phyloP scores from a whole-genome alignment of 1,284 basidiomycete genomes.

The Sphagnurus paluster region DNA sequence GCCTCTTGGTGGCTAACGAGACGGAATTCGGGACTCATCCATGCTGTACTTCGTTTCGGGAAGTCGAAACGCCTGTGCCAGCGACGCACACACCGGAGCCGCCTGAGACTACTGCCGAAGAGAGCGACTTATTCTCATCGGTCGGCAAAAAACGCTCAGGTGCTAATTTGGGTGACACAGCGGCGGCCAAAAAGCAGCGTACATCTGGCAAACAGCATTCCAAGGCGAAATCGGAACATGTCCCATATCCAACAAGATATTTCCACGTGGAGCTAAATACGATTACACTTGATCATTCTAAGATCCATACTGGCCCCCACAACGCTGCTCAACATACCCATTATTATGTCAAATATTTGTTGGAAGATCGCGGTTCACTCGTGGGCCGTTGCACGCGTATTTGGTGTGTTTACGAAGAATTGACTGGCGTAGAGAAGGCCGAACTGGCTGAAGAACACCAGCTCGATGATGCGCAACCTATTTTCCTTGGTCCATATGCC shows the following conservation, averaged over 20 bases:
- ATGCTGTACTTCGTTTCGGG: background rate
- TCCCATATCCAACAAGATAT: background rate
- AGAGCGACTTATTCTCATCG: background rate
- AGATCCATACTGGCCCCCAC: background rate
- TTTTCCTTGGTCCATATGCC: slow-evolving; percentile 5
- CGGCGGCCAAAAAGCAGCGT: background rate
- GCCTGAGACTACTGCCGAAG: no score
- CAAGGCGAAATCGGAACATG: no score
- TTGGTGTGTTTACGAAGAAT: slow-evolving; percentile 1
- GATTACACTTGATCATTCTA: background rate
- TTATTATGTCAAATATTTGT: background rate
- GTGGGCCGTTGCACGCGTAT: slow-evolving; percentile 2
- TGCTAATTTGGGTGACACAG: no score
- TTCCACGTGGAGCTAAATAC: background rate
- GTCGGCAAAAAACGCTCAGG: background rate
- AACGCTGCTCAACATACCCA: no score
- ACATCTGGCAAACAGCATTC: background rate
- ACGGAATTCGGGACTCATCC: slow-evolving; percentile 1
- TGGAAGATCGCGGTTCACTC: background rate
- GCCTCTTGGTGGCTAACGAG: slow-evolving; percentile 1
- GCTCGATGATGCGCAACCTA: background rate
- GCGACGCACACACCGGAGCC: no score
- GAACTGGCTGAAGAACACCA: background rate
- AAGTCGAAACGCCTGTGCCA: background rate
- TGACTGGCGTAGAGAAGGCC: background rate